Percentiles rank a stretch among this genome's conserved stretches.
These are phyloP conservation scores for Microglena sp. DNA, from an alignment of 139 green algal species.

Conservation along the genomic window DNA sequence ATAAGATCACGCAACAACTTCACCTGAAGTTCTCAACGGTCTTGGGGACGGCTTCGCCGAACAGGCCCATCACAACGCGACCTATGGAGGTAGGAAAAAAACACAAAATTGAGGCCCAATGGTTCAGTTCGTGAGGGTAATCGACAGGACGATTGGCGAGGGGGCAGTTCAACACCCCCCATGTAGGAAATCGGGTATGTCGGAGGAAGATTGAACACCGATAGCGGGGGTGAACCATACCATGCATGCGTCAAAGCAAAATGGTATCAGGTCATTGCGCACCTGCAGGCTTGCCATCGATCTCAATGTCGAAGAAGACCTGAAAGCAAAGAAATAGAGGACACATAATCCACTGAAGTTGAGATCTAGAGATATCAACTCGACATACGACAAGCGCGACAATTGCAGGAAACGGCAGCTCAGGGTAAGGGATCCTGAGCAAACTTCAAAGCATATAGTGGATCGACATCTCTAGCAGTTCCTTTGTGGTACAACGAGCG, in stretches of 20 bases:
- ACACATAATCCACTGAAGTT: too few relatives aligned
- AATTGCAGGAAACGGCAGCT: too few relatives aligned
- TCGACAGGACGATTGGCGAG: neutral
- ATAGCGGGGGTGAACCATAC: too few relatives aligned
- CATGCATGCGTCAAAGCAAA: neutral
- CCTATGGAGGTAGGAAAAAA: constrained; percentile 29
- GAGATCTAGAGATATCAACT: too few relatives aligned
- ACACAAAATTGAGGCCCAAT: neutral
- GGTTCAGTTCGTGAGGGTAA: neutral
- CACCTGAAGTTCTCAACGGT: constrained; percentile 79
- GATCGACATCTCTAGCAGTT: too few relatives aligned
- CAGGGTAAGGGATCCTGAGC: too few relatives aligned
- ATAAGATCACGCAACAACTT: constrained; percentile 24
- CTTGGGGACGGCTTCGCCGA: constrained; percentile 70
- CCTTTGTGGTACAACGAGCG: too few relatives aligned
- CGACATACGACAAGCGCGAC: too few relatives aligned
- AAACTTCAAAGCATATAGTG: too few relatives aligned
- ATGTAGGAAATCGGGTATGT: neutral
- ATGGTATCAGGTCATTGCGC: neutral
- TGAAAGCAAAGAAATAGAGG: too few relatives aligned
- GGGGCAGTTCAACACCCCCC: neutral
- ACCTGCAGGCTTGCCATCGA: constrained; percentile 49
- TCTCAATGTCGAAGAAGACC: constrained; percentile 63
- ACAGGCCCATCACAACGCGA: constrained; percentile 76
- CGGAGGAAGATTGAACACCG: too few relatives aligned